Percentiles rank a stretch among this genome's conserved stretches.
phyloP scores from a whole-genome alignment of 768 basidiomycete species.

The Postia placenta region DNA sequence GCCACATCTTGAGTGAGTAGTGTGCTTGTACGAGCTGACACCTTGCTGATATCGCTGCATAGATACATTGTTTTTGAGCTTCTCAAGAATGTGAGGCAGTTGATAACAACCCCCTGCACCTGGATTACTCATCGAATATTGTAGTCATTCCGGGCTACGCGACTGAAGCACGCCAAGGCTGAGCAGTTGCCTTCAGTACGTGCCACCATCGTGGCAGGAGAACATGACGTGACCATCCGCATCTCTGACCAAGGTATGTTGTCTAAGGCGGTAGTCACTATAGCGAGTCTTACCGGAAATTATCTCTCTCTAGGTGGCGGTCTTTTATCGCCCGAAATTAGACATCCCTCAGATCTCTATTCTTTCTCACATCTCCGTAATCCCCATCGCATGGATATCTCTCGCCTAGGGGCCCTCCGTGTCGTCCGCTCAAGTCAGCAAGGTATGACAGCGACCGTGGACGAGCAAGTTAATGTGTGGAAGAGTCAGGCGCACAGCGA shows the following conservation, averaged over 20 bases:
- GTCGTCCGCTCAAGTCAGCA: constrained; percentile 50
- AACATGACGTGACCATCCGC: constrained; percentile 70
- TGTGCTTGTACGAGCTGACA: neutral
- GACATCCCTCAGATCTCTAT: constrained; percentile 70
- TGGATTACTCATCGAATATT: neutral
- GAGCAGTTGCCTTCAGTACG: constrained; percentile 52
- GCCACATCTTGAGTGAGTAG: constrained; percentile 75
- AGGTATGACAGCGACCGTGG: constrained; percentile 72
- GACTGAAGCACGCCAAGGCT: constrained; percentile 39
- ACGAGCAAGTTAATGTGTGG: constrained; percentile 65
- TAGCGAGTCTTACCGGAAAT: constrained; percentile 9
- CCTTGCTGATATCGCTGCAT: neutral
- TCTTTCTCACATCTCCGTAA: constrained; percentile 87
- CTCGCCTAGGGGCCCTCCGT: constrained; percentile 63
- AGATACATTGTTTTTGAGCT: constrained; percentile 87
- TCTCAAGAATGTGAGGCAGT: constrained; percentile 70
- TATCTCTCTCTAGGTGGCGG: constrained; percentile 60
- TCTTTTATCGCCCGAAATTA: constrained; percentile 46
- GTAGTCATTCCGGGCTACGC: constrained; percentile 71
- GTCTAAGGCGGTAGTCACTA: neutral
- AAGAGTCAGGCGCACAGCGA: constrained; percentile 23
- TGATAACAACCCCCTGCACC: neutral
- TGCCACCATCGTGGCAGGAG: constrained; percentile 71
- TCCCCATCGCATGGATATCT: constrained; percentile 58
- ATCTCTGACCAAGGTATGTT: constrained; percentile 83